Conservation (phyloP, 345 rosid species). For the thale cress (Arabidopsis thaliana) region DNA sequence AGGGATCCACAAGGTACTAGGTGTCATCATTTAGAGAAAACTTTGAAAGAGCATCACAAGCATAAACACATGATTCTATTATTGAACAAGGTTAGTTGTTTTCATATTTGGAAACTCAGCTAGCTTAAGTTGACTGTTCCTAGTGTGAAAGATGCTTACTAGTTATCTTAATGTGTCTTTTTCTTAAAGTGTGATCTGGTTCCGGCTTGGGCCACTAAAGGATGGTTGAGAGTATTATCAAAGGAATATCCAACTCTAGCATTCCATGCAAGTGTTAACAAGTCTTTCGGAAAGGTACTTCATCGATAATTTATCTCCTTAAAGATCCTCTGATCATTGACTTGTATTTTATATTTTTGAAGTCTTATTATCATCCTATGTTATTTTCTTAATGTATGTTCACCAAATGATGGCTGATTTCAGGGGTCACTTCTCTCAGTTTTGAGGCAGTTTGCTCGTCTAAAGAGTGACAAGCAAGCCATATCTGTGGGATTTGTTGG, state of each 20-base stretch:
- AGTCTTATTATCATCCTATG: neutral
- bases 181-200: constrained; percentile 80
- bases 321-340: neutral
- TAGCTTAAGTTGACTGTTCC: constrained; percentile 5
- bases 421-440: constrained; percentile 96
- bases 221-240: constrained; percentile 86
- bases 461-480: constrained; percentile 94
- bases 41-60: constrained; percentile 88
- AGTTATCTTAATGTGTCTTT: neutral
- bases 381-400: constrained; percentile 10
- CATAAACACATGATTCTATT: constrained; percentile 92
- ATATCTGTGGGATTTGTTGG: constrained; percentile 96
- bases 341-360: neutral
- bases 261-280: constrained; percentile 91
- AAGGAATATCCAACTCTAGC: constrained; percentile 95
- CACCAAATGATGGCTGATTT: constrained; percentile 23
- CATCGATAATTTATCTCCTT: neutral
- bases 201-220: constrained; percentile 97
- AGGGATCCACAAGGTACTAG: constrained; percentile 96
- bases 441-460: constrained; percentile 87
- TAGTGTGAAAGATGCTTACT: neutral
- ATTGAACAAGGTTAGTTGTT: constrained; percentile 75
- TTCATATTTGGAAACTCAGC: neutral
- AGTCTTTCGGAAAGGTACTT: constrained; percentile 92
- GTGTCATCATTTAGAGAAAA: constrained; percentile 84